Conservation (phyloP, 306 rosid genomes). For the Lotus japonicus region DNA sequence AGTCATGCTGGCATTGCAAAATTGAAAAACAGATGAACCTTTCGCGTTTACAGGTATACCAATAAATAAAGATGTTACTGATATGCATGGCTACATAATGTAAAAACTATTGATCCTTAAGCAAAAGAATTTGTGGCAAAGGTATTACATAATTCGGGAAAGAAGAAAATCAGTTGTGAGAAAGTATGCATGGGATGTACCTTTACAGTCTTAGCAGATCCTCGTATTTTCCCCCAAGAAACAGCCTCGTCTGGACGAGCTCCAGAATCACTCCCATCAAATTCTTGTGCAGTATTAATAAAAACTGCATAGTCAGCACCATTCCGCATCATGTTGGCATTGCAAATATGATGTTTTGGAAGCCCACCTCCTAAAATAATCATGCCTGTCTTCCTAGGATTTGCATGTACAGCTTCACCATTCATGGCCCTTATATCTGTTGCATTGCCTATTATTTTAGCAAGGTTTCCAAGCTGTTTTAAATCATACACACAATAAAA, state of each 20-base stretch:
- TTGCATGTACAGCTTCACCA: constrained; percentile 87
- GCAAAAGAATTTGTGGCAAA: background rate
- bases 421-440: constrained; percentile 89
- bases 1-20: no score
- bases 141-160: background rate
- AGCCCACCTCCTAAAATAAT: constrained; percentile 88
- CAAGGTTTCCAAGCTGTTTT: background rate
- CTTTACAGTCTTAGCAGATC: constrained; percentile 87
- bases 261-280: constrained; percentile 95
- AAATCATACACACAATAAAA: background rate
- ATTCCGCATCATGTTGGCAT: constrained; percentile 98
- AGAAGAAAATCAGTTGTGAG: background rate
- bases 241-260: constrained; percentile 94
- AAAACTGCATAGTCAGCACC: constrained; percentile 93
- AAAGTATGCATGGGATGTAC: constrained; percentile 24
- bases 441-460: constrained; percentile 17
- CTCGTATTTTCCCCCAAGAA: constrained; percentile 89
- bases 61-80: background rate
- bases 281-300: constrained; percentile 91
- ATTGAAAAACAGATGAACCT: background rate
- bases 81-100: background rate
- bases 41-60: background rate
- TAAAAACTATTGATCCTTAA: background rate
- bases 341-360: constrained; percentile 98
- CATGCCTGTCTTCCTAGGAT: constrained; percentile 89